Evolutionary conservation across 1,139 yeast genomes (phyloP).

Genomic region (Barnettozyma hawaiiensis): DNA sequence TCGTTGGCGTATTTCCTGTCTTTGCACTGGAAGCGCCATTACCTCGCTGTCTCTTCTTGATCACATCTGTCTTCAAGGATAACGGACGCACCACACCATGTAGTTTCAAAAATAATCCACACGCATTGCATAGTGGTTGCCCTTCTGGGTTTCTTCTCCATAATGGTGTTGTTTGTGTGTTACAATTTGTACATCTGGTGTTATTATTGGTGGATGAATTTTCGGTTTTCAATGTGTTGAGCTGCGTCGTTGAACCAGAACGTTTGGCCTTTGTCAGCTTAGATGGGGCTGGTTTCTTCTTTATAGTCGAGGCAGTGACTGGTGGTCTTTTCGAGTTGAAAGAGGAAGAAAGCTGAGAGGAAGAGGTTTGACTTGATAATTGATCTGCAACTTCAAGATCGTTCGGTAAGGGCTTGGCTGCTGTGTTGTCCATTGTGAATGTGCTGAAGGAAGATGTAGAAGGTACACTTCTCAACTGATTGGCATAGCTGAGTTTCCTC

Average conservation of each 20-base stretch:
- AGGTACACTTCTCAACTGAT: conserved; percentile 21
- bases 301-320: conserved; percentile 18
- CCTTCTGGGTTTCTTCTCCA: conserved; percentile 96
- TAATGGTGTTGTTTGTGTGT: conserved; percentile 87
- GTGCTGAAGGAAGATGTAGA: conserved; percentile 13
- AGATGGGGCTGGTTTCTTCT: conserved; percentile 17
- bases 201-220: conserved; percentile 17
- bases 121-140: conserved; percentile 90
- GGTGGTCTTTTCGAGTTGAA: conserved; percentile 19
- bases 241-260: conserved; percentile 18
- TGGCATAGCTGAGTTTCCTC: conserved; percentile 19
- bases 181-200: conserved; percentile 71
- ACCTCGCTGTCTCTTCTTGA: conserved; percentile 63
- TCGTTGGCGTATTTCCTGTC: conserved; percentile 6
- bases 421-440: conserved; percentile 8
- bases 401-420: conserved; percentile 1
- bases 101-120: conserved; percentile 83
- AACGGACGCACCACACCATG: conserved; percentile 94
- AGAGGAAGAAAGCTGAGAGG: conserved; percentile 16
- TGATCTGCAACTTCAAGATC: conserved; percentile 14
- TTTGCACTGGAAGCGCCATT: conserved; percentile 10
- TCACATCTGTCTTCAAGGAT: conserved; percentile 85
- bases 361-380: conserved; percentile 4
- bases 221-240: conserved; percentile 13
- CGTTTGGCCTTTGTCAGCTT: conserved; percentile 20